Evolutionary conservation across 2,329 filamentous ascomycete genomes (phyloP), one percentile per base, ranked within the genome.

Genomic region (Phyllosticta citriasiana): DNA sequence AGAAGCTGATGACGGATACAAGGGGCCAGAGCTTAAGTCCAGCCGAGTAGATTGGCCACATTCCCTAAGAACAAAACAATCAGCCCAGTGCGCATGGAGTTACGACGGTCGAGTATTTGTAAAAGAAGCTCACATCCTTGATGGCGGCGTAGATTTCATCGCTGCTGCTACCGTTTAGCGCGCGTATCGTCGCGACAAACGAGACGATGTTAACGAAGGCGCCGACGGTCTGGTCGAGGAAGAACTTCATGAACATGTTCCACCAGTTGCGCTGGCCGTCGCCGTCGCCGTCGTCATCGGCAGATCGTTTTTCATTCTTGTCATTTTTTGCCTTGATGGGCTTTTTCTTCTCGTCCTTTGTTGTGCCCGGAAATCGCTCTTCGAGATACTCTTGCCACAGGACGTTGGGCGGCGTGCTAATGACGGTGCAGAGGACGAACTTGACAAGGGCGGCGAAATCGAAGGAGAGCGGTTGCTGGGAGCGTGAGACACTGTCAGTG

Each of bases 361-460:
- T 74, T 4, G 76, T 67, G 0, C 87, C 86, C 0, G 91, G 91
- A 69, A 91, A 95, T 3, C 79, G 75, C 5, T 81, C 77, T 74
- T 96, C 91, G 58, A 96, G 80, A 70, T 82, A 89, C 51, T 84
- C 81, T 79, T 96, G 91, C 91, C 91, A 96, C 67, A 89, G 71
- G 70, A 91, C 89, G 75, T 97, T 97, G 53, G 88, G 88, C 2
- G 91, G 91, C 51, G 86, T 88, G 73, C 82, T 87, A 63, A 96
- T 70, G 35, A 89, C 70, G 65, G 86, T 83, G 77, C 87, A 96
- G 59, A 90, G 69, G 57, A 89, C 76, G 74, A 95, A 96, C 71
- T 91, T 88, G 66, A 91, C 76, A 53, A 96, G 79, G 3, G 88
- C 84, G 4, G 82, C 75, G 74, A 81, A 80, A 73, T 91, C 83